phyloP scores from a whole-genome alignment of 208 protist genomes.

The Blechomonas ayalai region DNA sequence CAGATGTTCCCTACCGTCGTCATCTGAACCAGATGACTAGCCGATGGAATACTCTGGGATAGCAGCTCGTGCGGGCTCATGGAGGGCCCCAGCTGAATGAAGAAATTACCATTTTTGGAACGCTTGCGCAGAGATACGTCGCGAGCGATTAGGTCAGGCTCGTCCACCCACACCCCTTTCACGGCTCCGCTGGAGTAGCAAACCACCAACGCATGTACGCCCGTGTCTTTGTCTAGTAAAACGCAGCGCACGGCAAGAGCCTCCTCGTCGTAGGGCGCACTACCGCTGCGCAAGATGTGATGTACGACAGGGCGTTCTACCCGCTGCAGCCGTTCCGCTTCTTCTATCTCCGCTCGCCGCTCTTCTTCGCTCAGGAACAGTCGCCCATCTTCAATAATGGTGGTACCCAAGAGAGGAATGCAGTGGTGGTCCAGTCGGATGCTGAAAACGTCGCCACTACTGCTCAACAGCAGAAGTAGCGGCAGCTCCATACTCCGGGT shows the following conservation, averaged over 20 bases:
- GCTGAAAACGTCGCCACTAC: constrained; percentile 65
- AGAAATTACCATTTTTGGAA: no score
- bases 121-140: constrained; percentile 3
- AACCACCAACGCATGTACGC: constrained; percentile 51
- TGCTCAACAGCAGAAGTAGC: constrained; percentile 51
- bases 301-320: constrained; percentile 12
- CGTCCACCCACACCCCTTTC: constrained; percentile 36
- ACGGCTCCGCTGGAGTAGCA: constrained; percentile 38
- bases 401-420: constrained; percentile 16
- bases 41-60: constrained; percentile 14
- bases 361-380: constrained; percentile 4
- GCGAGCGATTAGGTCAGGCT: constrained; percentile 64
- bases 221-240: constrained; percentile 62
- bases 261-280: constrained; percentile 9
- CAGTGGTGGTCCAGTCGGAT: constrained; percentile 29
- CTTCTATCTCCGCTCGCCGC: constrained; percentile 2
- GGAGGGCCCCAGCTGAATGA: constrained; percentile 7
- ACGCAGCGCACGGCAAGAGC: constrained; percentile 42
- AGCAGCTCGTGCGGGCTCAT: constrained; percentile 9
- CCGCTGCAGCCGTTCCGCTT: not conserved
- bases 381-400: constrained; percentile 16
- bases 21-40: constrained; percentile 30
- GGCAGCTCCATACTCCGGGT: constrained; percentile 40
- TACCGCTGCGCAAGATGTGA: constrained; percentile 13
- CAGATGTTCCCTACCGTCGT: constrained; percentile 36